Evolutionary conservation across 371 early-diverging fungal species (phyloP), one percentile per base, ranked within the genome.

Genomic region (Basidiobolus meristosporus): DNA sequence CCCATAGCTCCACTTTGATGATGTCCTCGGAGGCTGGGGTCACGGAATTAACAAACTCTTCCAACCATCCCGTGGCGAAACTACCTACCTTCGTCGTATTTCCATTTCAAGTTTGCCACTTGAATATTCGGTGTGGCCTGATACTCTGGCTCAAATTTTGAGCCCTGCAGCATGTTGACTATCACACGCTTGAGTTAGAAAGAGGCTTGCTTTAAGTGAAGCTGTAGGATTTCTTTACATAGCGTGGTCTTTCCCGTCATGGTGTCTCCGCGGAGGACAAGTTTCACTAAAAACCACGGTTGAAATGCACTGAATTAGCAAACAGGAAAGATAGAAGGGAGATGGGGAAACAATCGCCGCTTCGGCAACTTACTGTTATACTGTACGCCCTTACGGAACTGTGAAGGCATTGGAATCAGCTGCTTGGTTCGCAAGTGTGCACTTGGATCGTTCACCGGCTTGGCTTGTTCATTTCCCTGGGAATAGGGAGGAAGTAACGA

Each of bases 1-100:
- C 75, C 75, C 75, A 75, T 14, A 75, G 52, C 41, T 75, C 75
- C 33, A 75, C 63, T 45, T 75, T 75, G 38, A 75, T 70, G 19
- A 75, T 59, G 49, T 72, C 72, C 43, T 56, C 63, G 16, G 66
- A 58, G 12, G 63, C 70, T 66, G 43, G 7, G 19, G 21, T 16
- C 31, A 31, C 9, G 31, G 9, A 9, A 31, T 31, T n/a, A 16
- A 34, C n/a, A 34, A 34, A 34, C 18, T 7, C 4, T 7, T 34
- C 5, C 18, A n/a, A 16, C 18, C 14, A 7, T 34, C 14, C 18
- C 18, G 18, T 3, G 14, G 18, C 18, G 5, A 12, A 34, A 14
- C 7, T 12, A 4, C 5, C 23, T 34, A 51, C 42, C 56, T 66
- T 69, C 65, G 51, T 62, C 57, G 40, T 75, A 69, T 29, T 64